Evolutionary conservation across 106 monocot genomes (phyloP), one percentile per base, ranked within the genome.

Genomic region (Amphibolis antarctica): DNA sequence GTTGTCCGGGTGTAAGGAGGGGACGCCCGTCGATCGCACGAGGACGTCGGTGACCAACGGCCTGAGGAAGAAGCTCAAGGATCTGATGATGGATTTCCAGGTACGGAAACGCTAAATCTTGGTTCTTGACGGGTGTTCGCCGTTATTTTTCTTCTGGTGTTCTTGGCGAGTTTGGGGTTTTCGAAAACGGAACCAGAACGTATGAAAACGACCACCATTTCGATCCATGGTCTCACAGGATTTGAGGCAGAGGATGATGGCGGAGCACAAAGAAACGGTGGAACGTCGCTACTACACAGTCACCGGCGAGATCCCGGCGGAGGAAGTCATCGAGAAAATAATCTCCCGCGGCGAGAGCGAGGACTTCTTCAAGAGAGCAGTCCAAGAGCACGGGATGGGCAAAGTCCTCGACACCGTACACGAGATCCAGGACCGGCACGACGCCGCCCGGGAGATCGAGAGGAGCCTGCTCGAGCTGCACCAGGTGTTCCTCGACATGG

Each of bases 401-500:
- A 62, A 74, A 25, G 74, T 67, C 15, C 17, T 67, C 18, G 74
- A 22, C 25, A 46, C 74, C 6, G 74, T 74, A 28, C 44, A 67
- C 42, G 74, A 74, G 74, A 74, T 74, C 44, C 74, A 74, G 59
- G 74, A 54, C 31, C 29, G 74, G 42, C 60, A 68, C 44, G 74
- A 68, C 44, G 74, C 74, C 2, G 74, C 74, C 17, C 46, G 60
- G 50, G 74, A 74, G 67, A 29, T 74, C 28, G 74, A 74, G 61
- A 50, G 36, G 42, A 74, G 74, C 23, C 66, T 74, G 18, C 60
- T 74, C 59, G 74, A 74, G 60, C 74, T 74, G 29, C 74, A 74
- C 61, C 74, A 74, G 74, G 67, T 74, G 24, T 74, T 74, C 67
- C 60, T 74, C 23, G 74, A 74, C 67, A 74, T 74, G 74, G 74